Percentiles rank a stretch among this genome's conserved stretches.
phyloP scores from a whole-genome alignment of 2,329 filamentous ascomycete genomes.

The Pseudogymnoascus sp. region DNA sequence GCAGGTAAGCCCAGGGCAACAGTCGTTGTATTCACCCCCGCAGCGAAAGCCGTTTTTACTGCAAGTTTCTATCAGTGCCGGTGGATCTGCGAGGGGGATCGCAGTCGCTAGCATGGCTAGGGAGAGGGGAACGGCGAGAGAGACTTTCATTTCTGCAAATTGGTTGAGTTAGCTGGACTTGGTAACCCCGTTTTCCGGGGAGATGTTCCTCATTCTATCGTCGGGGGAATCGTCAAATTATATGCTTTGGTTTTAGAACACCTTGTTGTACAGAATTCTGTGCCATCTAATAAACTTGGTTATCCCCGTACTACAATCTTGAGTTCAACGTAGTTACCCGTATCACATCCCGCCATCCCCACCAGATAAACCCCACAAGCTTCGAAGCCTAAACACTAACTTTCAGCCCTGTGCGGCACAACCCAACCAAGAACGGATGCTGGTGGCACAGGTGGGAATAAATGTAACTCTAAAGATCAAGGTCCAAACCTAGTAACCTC shows the following conservation, averaged over 20 bases:
- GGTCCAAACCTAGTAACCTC: background rate
- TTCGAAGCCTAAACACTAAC: background rate
- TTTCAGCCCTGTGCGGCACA: background rate
- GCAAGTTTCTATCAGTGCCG: too few species aligned
- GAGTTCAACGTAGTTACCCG: background rate
- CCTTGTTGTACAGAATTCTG: background rate
- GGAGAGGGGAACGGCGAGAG: background rate
- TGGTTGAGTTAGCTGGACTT: too few species aligned
- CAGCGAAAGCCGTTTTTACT: background rate
- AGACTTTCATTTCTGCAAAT: background rate
- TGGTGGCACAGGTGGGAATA: background rate
- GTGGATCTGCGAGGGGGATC: background rate
- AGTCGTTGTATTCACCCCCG: background rate
- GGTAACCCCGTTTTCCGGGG: too few species aligned
- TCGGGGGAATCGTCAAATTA: background rate
- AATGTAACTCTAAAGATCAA: background rate
- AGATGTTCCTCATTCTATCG: background rate
- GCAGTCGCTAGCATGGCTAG: background rate
- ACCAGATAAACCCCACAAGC: background rate
- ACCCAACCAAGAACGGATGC: background rate
- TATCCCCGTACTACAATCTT: background rate
- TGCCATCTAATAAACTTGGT: background rate
- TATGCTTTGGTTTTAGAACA: background rate
- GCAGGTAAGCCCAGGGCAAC: background rate
- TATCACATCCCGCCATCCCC: background rate